Percentiles rank a stretch among this genome's conserved stretches.
These are phyloP conservation scores for Penicillium rolfsii DNA, from an alignment of 2,329 filamentous ascomycete species.

Conservation along the genomic window DNA sequence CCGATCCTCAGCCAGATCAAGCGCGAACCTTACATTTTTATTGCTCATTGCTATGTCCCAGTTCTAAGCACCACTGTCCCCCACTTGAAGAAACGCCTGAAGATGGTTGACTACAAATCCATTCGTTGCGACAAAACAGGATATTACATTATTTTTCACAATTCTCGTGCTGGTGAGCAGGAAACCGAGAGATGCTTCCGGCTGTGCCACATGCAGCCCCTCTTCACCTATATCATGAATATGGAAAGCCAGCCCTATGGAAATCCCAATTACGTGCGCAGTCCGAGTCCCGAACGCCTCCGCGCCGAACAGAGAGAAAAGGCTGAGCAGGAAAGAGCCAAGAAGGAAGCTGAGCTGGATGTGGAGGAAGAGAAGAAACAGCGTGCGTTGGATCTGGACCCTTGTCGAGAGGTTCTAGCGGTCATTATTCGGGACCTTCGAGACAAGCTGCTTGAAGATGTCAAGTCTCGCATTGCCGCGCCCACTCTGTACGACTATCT, in stretches of 20 bases:
- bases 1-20: conserved; percentile 71
- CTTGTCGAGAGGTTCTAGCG: conserved; percentile 80
- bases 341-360: conserved; percentile 77
- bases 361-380: conserved; percentile 88
- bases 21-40: conserved; percentile 85
- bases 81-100: conserved; percentile 87
- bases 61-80: conserved; percentile 82
- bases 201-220: conserved; percentile 74
- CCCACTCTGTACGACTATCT: conserved; percentile 80
- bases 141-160: conserved; percentile 90
- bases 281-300: conserved; percentile 49
- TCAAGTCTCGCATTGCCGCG: conserved; percentile 83
- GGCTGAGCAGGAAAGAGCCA: conserved; percentile 67
- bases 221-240: conserved; percentile 91
- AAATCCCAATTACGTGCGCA: conserved; percentile 63
- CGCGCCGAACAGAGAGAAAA: conserved; percentile 58
- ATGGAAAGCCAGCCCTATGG: conserved; percentile 81
- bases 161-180: conserved; percentile 72
- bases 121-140: conserved; percentile 83
- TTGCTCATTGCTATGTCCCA: conserved; percentile 83
- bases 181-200: conserved; percentile 81
- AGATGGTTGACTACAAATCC: conserved; percentile 77
- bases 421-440: conserved; percentile 78
- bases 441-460: conserved; percentile 84
- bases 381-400: conserved; percentile 84